phyloP scores from a whole-genome alignment of 2,329 filamentous ascomycete genomes.

The Amylocarpus encephaloides region DNA sequence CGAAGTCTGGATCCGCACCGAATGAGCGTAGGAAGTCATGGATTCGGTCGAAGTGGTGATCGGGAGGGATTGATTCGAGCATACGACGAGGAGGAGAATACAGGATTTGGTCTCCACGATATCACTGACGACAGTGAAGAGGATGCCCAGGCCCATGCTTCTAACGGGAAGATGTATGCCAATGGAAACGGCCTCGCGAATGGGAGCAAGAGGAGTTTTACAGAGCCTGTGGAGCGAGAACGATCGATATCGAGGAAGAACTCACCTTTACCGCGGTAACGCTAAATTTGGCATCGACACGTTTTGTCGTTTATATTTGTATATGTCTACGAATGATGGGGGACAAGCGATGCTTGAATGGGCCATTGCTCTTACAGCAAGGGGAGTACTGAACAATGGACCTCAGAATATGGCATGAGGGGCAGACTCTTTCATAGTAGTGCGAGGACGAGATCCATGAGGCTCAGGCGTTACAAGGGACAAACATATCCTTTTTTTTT shows the following conservation, averaged over 20 bases:
- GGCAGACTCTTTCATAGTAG: conserved; percentile 10
- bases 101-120: conserved; percentile 70
- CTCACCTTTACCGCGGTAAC: conserved; percentile 21
- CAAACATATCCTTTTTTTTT: no score
- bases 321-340: conserved; percentile 15
- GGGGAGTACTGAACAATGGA: no score
- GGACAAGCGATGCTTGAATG: conserved; percentile 19
- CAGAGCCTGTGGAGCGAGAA: conserved; percentile 20
- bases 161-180: conserved; percentile 23
- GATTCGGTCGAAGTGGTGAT: conserved; percentile 53
- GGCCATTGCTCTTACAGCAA: no score
- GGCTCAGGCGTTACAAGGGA: no score
- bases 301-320: conserved; percentile 17
- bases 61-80: conserved; percentile 78
- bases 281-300: background rate
- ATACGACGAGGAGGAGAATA: conserved; percentile 77
- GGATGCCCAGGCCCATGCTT: conserved; percentile 33
- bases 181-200: conserved; percentile 33
- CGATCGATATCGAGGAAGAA: conserved; percentile 16
- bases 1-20: conserved; percentile 60
- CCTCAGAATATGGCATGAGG: conserved; percentile 1
- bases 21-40: conserved; percentile 55
- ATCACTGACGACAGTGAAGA: conserved; percentile 72
- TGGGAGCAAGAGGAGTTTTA: conserved; percentile 26
- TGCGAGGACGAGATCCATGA: conserved; percentile 10